Evolutionary conservation across 306 rosid genomes (phyloP), one percentile per base, ranked within the genome.

Genomic region (Cucumis cinereus): DNA sequence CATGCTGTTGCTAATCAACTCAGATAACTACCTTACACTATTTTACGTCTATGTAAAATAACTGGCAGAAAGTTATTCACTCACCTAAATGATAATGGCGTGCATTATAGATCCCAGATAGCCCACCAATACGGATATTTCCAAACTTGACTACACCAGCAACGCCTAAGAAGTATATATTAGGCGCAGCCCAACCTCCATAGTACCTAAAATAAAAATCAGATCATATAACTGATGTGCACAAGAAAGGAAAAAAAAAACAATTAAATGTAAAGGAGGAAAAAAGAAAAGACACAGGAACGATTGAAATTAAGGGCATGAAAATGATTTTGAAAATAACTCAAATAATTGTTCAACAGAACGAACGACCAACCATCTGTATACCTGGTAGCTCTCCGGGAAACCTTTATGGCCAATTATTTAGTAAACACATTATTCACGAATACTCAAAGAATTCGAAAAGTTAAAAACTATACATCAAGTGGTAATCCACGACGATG

Each of bases 131-230:
- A 68, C 97, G 90, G 55, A 94, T 66, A 81, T 86, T 94, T 80
- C 99, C 99, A 71, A 94, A 94, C 90, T 81, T 94, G 79, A 94
- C 81, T 45, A 94, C 93, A 73, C 98, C 97, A 76, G 97, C 88
- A 82, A 81, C 87, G 68, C 97, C 99, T 88, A 94, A 82, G 76
- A 87, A 94, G 88, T 85, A 94, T 8, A 94, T 92, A 80, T 92
- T 90, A 79, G 99, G 99, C 13, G 99, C 99, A 79, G 88, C 96
- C 95, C 93, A 92, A 75, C 97, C 99, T 82, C 99, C 99, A 84
- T 90, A 89, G 78, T 88, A 94, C 84, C 98, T 93, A 71, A n/a
- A 80, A 36, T 49, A 22, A 54, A 20, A 70, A 23, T 23, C 53
- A 56, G 24, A 56, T 30, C 49, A 49, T 49, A 53, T 73, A 10